A percentile compares a stretch with the other conserved stretches of the same genome.
These are phyloP conservation scores for Monilinia polystroma DNA, from an alignment of 2,329 filamentous ascomycete species.

Conservation along the genomic window DNA sequence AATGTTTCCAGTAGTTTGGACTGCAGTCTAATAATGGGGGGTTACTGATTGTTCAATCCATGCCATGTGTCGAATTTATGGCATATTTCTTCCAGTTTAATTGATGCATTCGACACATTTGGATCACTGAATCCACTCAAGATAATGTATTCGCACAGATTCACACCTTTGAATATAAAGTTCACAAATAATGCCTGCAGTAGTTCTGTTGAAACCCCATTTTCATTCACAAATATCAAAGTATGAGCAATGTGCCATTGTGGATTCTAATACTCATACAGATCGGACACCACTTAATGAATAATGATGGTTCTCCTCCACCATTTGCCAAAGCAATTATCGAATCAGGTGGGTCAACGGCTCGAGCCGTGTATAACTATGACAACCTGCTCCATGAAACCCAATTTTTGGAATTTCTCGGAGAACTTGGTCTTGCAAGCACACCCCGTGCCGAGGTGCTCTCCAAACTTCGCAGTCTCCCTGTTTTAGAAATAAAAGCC, in stretches of 20 bases:
- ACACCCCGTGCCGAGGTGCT: slow-evolving; percentile 50
- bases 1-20: neutral
- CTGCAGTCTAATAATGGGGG: neutral
- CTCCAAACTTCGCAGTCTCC: slow-evolving; percentile 48
- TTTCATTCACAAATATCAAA: too few relatives aligned
- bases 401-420: slow-evolving; percentile 57
- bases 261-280: slow-evolving; percentile 36
- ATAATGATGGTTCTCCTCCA: slow-evolving; percentile 42
- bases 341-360: slow-evolving; percentile 57
- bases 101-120: too few relatives aligned
- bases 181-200: neutral
- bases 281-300: slow-evolving; percentile 68
- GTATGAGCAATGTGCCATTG: neutral
- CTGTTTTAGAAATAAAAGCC: slow-evolving; percentile 42
- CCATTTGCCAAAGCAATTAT: slow-evolving; percentile 55
- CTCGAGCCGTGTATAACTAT: slow-evolving; percentile 53
- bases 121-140: neutral
- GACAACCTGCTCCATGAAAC: slow-evolving; percentile 56
- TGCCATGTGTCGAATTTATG: neutral
- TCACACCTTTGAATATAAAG: neutral
- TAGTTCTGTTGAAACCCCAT: neutral
- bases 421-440: slow-evolving; percentile 51
- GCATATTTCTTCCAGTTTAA: neutral
- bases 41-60: too few relatives aligned
- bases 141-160: neutral